These are phyloP conservation scores for Hyaloscypha bicolor DNA, from an alignment of 495 filamentous ascomycete species.

Conservation along the genomic window DNA sequence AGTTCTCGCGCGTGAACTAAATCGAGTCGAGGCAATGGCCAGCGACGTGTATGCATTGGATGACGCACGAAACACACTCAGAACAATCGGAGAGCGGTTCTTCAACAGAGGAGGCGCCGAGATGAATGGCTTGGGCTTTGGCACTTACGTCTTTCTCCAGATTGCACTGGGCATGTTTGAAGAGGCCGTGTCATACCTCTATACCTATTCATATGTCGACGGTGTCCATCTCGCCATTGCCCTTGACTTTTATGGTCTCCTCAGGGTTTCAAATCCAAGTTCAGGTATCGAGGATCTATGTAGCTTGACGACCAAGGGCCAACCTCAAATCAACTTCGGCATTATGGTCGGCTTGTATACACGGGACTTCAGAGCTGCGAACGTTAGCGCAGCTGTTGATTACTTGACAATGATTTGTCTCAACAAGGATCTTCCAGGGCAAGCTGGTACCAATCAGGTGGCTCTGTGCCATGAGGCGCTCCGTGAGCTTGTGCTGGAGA, in stretches of 20 bases:
- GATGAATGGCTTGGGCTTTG: conserved; percentile 65
- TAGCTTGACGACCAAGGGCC: conserved; percentile 67
- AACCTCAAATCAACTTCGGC: conserved; percentile 92
- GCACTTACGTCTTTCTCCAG: conserved; percentile 90
- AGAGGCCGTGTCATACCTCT: conserved; percentile 87
- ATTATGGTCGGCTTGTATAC: conserved; percentile 94
- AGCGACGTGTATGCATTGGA: conserved; percentile 86
- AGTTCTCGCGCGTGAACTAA: conserved; percentile 84
- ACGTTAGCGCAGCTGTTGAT: conserved; percentile 85
- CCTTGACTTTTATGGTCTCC: conserved; percentile 85
- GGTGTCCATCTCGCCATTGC: conserved; percentile 94
- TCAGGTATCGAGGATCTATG: conserved; percentile 71
- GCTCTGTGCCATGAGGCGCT: conserved; percentile 89
- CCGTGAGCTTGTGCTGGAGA: conserved; percentile 93
- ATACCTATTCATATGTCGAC: conserved; percentile 83
- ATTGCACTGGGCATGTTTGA: conserved; percentile 94
- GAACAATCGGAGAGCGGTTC: conserved; percentile 85
- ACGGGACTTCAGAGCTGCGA: conserved; percentile 86
- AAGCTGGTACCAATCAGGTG: conserved; percentile 74
- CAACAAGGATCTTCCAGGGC: conserved; percentile 78
- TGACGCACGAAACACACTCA: conserved; percentile 81
- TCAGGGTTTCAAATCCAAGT: conserved; percentile 78
- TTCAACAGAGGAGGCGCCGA: conserved; percentile 70
- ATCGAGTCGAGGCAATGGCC: conserved; percentile 78
- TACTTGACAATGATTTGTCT: conserved; percentile 93